These are phyloP conservation scores for Camelina neglecta DNA, from an alignment of 345 rosid species.

Conservation along the genomic window DNA sequence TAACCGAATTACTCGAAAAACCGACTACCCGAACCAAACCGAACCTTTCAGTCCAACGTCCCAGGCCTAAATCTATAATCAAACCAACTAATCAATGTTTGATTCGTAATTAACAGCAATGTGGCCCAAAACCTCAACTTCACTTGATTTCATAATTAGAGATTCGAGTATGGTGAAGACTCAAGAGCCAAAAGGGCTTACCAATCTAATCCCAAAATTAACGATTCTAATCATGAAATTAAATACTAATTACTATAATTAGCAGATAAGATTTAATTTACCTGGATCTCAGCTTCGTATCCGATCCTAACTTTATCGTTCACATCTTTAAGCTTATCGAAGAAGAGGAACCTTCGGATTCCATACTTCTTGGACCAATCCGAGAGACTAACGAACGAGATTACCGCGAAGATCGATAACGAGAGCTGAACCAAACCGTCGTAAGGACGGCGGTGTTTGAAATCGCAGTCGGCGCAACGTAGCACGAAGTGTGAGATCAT, in stretches of 20 bases:
- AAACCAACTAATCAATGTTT: too few relatives aligned
- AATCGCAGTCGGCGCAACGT: conserved; percentile 64
- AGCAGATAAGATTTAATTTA: neutral
- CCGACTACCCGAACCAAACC: too few relatives aligned
- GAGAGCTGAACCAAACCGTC: conserved; percentile 70
- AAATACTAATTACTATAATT: conserved; percentile 4
- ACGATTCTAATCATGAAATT: neutral
- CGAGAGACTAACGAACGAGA: conserved; percentile 67
- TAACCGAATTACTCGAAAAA: too few relatives aligned
- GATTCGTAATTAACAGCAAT: too few relatives aligned
- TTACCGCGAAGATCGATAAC: conserved; percentile 68
- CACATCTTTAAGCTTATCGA: conserved; percentile 68
- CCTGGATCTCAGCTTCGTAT: conserved; percentile 72
- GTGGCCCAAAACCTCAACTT: too few relatives aligned
- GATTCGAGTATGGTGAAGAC: too few relatives aligned
- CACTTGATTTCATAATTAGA: too few relatives aligned
- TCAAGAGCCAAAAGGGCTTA: neutral
- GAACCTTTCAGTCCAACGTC: too few relatives aligned
- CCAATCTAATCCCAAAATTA: neutral
- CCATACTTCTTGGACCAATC: conserved; percentile 75
- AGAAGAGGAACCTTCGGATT: conserved; percentile 61
- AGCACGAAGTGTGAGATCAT: conserved; percentile 72
- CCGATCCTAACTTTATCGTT: conserved; percentile 55
- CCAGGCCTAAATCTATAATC: too few relatives aligned
- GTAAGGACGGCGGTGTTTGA: conserved; percentile 66